Evolutionary conservation across 176 grass and related monocot species (phyloP).

Genomic region (Aegilops speltoides): DNA sequence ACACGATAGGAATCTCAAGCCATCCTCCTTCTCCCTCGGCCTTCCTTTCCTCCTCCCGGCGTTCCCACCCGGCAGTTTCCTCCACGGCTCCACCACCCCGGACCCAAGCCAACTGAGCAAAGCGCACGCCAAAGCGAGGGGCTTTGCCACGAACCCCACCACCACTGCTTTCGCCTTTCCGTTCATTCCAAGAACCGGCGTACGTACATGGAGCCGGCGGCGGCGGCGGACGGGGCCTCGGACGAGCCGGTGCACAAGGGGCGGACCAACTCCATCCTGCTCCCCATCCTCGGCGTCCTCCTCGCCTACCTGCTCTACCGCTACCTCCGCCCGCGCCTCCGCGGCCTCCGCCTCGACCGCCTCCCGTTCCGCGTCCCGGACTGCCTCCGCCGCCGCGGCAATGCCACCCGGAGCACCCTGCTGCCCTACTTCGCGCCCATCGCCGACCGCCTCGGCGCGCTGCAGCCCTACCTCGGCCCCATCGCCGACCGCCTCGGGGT

Average conservation of each 20-base stretch:
- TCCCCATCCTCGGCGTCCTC: constrained; percentile 55
- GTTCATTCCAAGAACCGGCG: neutral
- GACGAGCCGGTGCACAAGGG: constrained; percentile 33
- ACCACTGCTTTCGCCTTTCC: neutral
- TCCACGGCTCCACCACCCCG: constrained; percentile 22
- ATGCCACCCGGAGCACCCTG: constrained; percentile 12
- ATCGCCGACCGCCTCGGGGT: constrained; percentile 46
- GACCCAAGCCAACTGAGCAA: neutral
- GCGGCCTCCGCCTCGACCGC: constrained; percentile 37
- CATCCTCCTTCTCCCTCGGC: neutral
- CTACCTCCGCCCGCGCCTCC: constrained; percentile 60
- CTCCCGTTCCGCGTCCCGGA: constrained; percentile 22
- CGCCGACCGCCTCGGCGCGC: constrained; percentile 59
- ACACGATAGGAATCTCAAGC: constrained; percentile 39
- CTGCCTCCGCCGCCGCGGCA: constrained; percentile 45
- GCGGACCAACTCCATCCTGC: constrained; percentile 51
- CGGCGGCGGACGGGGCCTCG: constrained; percentile 2
- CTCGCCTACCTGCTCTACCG: constrained; percentile 55
- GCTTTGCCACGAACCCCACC: constrained; percentile 20
- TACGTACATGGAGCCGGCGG: constrained; percentile 18
- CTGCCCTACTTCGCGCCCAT: constrained; percentile 58
- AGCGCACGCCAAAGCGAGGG: constrained; percentile 43
- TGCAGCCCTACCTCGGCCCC: constrained; percentile 41
- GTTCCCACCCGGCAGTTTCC: neutral
- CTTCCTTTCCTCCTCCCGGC: neutral